These are phyloP conservation scores for Penicillium manginii DNA, from an alignment of 495 filamentous ascomycete species.

Conservation along the genomic window DNA sequence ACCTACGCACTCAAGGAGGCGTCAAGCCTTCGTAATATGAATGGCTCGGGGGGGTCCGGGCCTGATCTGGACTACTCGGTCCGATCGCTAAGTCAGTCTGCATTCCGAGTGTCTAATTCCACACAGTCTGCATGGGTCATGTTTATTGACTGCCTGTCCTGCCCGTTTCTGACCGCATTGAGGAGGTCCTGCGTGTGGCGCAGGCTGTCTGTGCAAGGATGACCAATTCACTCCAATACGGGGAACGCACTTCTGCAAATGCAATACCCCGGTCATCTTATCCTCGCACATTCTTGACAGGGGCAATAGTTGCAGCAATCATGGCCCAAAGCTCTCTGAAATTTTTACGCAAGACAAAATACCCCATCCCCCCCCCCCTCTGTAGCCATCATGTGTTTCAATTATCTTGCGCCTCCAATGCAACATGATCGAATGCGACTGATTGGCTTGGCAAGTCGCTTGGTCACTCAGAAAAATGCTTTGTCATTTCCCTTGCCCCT, in stretches of 20 bases:
- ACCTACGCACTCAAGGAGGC: background rate
- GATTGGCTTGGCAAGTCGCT: conserved; percentile 15
- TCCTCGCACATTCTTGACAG: conserved; percentile 18
- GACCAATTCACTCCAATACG: conserved; percentile 18
- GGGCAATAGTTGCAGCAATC: background rate
- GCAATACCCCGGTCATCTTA: conserved; percentile 7
- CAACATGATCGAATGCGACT: conserved; percentile 10
- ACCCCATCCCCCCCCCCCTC: conserved; percentile 1
- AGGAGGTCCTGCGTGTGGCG: conserved; percentile 22
- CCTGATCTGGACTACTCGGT: conserved; percentile 14
- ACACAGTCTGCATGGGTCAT: conserved; percentile 23
- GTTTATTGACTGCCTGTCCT: conserved; percentile 8
- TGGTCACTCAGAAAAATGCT: conserved; percentile 21
- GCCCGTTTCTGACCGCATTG: conserved; percentile 12
- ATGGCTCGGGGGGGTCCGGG: conserved; percentile 31
- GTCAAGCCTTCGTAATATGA: conserved; percentile 20
- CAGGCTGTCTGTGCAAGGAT: conserved; percentile 21
- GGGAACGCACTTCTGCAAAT: conserved; percentile 15
- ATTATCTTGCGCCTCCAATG: conserved; percentile 11
- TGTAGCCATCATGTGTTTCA: conserved; percentile 4
- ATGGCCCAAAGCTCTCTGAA: conserved; percentile 2
- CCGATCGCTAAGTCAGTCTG: conserved; percentile 19
- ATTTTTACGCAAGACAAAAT: conserved; percentile 7
- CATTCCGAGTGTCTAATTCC: conserved; percentile 20
- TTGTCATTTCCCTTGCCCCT: conserved; percentile 17